Evolutionary conservation across 176 grass and related monocot genomes (phyloP).

Genomic region (Aegilops speltoides): DNA sequence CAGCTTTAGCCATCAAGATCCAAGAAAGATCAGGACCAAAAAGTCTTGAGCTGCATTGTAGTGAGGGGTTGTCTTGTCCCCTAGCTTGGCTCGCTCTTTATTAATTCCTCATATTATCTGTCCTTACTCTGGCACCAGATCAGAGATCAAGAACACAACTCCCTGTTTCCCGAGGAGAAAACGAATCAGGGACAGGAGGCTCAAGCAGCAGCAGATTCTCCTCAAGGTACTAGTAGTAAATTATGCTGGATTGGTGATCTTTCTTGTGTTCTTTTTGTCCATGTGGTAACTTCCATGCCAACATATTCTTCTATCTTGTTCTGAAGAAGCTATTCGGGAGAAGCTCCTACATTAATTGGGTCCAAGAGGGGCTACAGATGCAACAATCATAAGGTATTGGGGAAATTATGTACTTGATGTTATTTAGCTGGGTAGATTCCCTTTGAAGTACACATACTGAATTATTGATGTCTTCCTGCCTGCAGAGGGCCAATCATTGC

Average conservation of each 20-base stretch:
- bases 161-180: not conserved
- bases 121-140: constrained; percentile 16
- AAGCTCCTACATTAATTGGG: not conserved
- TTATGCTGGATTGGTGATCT: not conserved
- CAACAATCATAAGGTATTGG: constrained; percentile 27
- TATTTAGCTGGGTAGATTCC: constrained; percentile 20
- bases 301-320: not conserved
- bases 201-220: constrained; percentile 6
- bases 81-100: not conserved
- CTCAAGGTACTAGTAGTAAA: constrained; percentile 11
- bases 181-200: not conserved
- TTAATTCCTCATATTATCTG: not conserved
- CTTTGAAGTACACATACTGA: not conserved
- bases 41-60: constrained; percentile 26
- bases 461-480: constrained; percentile 12
- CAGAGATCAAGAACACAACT: constrained; percentile 16
- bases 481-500: constrained; percentile 33
- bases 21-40: constrained; percentile 36
- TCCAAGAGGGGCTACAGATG: not conserved
- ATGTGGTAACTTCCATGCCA: not conserved
- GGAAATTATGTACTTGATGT: not conserved
- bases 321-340: not conserved
- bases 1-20: constrained; percentile 47
- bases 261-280: not conserved
- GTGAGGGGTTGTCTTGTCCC: constrained; percentile 22